A percentile compares a stretch with the other conserved stretches of the same genome.
Evolutionary conservation across 1,284 basidiomycete genomes (phyloP).

Genomic region (Austroboletus novae-zelandiae): DNA sequence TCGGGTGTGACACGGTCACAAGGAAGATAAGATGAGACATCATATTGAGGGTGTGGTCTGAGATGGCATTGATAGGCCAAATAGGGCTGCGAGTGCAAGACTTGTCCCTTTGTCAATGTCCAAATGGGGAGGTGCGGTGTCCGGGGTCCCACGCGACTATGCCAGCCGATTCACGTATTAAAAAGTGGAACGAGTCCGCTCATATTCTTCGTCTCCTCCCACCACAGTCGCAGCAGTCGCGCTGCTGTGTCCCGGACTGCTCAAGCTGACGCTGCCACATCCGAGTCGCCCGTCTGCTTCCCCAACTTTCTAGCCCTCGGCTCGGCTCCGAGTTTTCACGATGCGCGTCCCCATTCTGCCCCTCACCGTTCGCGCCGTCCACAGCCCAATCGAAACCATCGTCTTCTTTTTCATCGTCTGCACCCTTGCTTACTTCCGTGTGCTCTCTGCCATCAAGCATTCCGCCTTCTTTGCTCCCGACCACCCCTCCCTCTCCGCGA

Average conservation of each 20-base stretch:
- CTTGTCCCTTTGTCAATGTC: neutral
- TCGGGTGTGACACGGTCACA: neutral
- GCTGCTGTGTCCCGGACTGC: too few species aligned
- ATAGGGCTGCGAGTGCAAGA: neutral
- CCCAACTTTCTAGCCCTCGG: too few species aligned
- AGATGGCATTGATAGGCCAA: neutral
- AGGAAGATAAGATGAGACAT: constrained; percentile 3
- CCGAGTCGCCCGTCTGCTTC: too few species aligned
- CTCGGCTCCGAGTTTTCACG: neutral
- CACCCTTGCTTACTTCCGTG: constrained; percentile 90
- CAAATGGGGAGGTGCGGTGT: constrained; percentile 15
- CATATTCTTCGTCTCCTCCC: neutral
- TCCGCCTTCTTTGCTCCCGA: constrained; percentile 64
- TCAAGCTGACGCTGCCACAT: neutral
- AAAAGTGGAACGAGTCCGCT: constrained; percentile 30
- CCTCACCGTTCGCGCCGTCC: constrained; percentile 62
- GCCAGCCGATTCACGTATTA: constrained; percentile 19
- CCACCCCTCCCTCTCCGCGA: constrained; percentile 47
- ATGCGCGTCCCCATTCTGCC: constrained; percentile 61
- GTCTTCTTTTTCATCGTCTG: constrained; percentile 84
- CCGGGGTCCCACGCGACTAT: constrained; percentile 18
- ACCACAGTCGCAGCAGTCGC: neutral
- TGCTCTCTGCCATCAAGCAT: constrained; percentile 82
- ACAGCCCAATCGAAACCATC: constrained; percentile 80
- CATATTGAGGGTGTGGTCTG: neutral